Percentiles rank a stretch among this genome's conserved stretches.
Evolutionary conservation across 2,329 filamentous ascomycete species (phyloP).

Genomic region (Calonectria pteridis): DNA sequence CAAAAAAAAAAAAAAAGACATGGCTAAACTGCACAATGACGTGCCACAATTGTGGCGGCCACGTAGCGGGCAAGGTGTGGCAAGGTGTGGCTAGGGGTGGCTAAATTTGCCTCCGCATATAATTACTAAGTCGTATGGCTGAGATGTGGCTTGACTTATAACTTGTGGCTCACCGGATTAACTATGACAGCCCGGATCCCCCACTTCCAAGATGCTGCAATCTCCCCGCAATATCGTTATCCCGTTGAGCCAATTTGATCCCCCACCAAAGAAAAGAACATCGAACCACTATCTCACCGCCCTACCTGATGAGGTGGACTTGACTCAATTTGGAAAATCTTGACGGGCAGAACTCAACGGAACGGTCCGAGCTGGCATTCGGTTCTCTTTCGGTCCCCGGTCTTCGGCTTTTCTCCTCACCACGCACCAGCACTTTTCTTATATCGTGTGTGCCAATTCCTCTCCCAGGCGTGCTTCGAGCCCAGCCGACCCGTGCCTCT

Average conservation of each 20-base stretch:
- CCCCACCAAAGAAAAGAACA: constrained; percentile 10
- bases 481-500: constrained; percentile 14
- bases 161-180: constrained; percentile 8
- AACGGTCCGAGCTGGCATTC: constrained; percentile 22
- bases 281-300: constrained; percentile 21
- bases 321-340: constrained; percentile 15
- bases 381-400: constrained; percentile 28
- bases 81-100: neutral
- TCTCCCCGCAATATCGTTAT: neutral
- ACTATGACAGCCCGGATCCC: neutral
- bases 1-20: neutral
- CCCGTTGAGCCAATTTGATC: neutral
- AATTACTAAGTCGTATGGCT: neutral
- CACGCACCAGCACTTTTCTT: constrained; percentile 10
- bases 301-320: neutral
- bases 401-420: constrained; percentile 31
- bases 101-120: neutral
- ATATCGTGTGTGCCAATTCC: constrained; percentile 22
- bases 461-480: constrained; percentile 15
- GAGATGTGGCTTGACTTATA: neutral
- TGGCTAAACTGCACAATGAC: neutral
- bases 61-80: neutral
- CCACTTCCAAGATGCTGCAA: neutral
- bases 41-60: neutral
- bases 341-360: constrained; percentile 30